Conservation (phyloP, 2,329 filamentous ascomycete species). For the Colletotrichum incanum region DNA sequence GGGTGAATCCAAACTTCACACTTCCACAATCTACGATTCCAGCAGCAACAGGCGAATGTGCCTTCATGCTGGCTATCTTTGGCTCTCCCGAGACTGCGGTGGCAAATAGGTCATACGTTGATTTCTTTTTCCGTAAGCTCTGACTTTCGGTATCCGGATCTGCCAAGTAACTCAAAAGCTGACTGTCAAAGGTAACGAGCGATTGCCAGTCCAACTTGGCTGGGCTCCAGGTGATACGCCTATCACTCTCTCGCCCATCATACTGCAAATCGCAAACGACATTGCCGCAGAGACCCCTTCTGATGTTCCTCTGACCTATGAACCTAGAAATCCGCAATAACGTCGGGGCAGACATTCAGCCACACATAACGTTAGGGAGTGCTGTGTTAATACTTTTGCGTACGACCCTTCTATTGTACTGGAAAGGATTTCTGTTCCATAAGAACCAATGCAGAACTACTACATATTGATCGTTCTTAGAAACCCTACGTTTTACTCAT, state of each 20-base stretch:
- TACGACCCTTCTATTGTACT: background rate
- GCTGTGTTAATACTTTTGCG: too few relatives aligned
- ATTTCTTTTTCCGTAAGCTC: constrained; percentile 63
- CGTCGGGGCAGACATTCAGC: background rate
- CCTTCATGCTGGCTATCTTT: constrained; percentile 65
- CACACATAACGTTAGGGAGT: background rate
- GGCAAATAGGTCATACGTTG: constrained; percentile 57
- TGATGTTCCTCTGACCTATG: constrained; percentile 19
- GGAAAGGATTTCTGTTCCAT: too few relatives aligned
- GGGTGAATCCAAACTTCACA: constrained; percentile 63
- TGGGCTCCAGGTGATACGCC: constrained; percentile 24
- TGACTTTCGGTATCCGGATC: rapidly evolving
- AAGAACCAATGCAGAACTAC: too few relatives aligned
- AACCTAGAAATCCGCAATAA: background rate
- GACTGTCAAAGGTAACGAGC: constrained; percentile 26
- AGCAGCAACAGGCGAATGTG: constrained; percentile 66
- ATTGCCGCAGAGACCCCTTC: constrained; percentile 12
- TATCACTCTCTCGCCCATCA: constrained; percentile 1
- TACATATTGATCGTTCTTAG: too few relatives aligned
- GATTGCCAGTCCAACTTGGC: constrained; percentile 25
- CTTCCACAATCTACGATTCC: constrained; percentile 58
- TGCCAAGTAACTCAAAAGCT: background rate
- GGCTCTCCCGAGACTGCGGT: constrained; percentile 58
- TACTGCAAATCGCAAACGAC: constrained; percentile 5
- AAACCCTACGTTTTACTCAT: too few relatives aligned